Base-by-base conservation (phyloP, 2,329 filamentous ascomycete species). In the Xenosphaeropsis pyriputrescens region DNA sequence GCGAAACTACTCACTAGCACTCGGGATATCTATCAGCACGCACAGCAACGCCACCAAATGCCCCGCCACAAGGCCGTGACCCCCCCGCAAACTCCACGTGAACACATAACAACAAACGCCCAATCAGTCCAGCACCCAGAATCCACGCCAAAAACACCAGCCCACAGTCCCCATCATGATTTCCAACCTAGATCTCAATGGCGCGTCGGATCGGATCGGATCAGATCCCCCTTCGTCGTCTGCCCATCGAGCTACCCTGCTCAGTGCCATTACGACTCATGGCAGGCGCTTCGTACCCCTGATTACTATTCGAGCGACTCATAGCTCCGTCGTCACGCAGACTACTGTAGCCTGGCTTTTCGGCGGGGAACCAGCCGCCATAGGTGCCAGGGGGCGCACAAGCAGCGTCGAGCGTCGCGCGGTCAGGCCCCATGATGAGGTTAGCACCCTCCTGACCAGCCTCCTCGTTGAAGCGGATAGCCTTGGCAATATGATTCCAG, bases 381-480 rank as follows among this genome's bases (percentile, higher is more conserved):
- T 14, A 29, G 18, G 16, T 22, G 11, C 35, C 35, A 9, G 22
- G 18, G 7, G 19, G 18, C 22, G 35, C 18, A 14, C 18, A 29
- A 16, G 26, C 19, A n/a, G 35, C 26, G 7, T 29, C 16, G 5
- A 36, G 22, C 15, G 19, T 14, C 18, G 14, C n/a, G 11, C 35
- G 18, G n/a, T 54, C 50, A 26, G 22, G 22, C 4, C 22, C 22
- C 22, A 26, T 26, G 22, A 26, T 26, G 2, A 56, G 41, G 39
- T 54, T 56, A 2, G 38, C 41, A 6, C 54, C 54, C 13, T 39
- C 54, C 12, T 39, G 41, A 18, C 51, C 50, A 2, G 46, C 35
- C 32, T 50, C 45, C 31, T 53, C 47, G 38, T 56, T 56, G 47
- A 52, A 30, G 47, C 43, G 18, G 43, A 41, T 30, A 53, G 54